Evolutionary conservation across 805 yeast species (phyloP), one percentile per base, ranked within the genome.

Genomic region (Schizosaccharomyces osmophilus): DNA sequence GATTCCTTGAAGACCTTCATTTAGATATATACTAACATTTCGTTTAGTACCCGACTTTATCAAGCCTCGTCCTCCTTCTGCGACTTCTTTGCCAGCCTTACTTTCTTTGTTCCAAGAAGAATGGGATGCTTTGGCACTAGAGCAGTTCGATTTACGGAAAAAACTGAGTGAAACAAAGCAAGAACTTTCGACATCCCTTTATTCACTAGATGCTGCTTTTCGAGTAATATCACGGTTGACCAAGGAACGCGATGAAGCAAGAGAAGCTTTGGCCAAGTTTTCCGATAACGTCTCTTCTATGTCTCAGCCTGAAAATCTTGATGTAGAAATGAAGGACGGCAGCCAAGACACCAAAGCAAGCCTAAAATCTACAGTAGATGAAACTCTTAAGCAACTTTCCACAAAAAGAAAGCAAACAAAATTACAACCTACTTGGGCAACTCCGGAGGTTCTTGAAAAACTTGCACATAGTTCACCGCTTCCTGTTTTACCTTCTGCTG

Each of bases 151-250:
- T 48, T 73, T 89, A 64, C 77, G 93, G 63, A 84, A 85, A 68
- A 87, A 84, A 66, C 74, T 88, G 48, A 78, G 76, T 61, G 74
- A 75, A 29, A 77, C 88, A 0, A 78, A 84, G 63, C 80, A 84
- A 65, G 90, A 87, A 67, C 73, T 89, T 59, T 82, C 93, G 39
- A 73, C 84, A 1, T 83, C 95, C 0, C 72, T 88, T 51, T 89
- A 87, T 67, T 84, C 83, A 67, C 85, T 85, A 64, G 97, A 89
- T 69, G 96, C 97, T 0, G 95, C 96, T 1, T 82, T 85, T 2
- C 74, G 89, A 62, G 95, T 89, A 0, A 94, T 90, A 0, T 82
- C 94, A 0, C 76, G 77, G 42, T 81, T 87, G 1, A 73, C 83
- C n/a, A 76, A 77, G 62, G 95, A 89, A 66, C 73, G 88, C 51